Evolutionary conservation across 139 green algal genomes (phyloP).

Genomic region (Desmodesmus armatus): DNA sequence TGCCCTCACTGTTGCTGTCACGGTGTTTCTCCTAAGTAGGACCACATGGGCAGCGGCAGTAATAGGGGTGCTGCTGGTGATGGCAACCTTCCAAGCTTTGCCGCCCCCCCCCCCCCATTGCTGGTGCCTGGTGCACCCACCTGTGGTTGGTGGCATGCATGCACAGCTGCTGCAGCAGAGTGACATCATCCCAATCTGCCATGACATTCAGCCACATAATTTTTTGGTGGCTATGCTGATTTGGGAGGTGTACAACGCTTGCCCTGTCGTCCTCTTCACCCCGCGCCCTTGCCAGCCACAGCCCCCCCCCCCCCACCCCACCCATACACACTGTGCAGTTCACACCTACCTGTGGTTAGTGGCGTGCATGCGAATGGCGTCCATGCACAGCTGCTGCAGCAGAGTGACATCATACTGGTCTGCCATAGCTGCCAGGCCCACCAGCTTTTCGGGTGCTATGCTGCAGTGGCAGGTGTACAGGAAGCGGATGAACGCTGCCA

Average conservation of each 20-base stretch:
- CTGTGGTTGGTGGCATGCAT: not conserved
- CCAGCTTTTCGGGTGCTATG: conserved; percentile 25
- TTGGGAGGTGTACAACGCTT: no score
- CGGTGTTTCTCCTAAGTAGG: no score
- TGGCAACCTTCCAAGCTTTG: no score
- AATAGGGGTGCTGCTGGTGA: no score
- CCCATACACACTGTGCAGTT: no score
- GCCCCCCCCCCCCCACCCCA: no score
- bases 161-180: conserved; percentile 10
- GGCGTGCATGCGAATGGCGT: not conserved
- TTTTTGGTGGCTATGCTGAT: not conserved
- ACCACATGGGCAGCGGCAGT: no score
- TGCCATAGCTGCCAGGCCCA: conserved; percentile 15
- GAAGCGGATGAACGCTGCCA: conserved; percentile 23
- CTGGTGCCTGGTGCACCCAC: no score
- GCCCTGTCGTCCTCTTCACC: no score
- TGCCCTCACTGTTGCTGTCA: no score
- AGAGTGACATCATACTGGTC: conserved; percentile 31
- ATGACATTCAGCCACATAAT: not conserved
- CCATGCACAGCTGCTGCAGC: conserved; percentile 29
- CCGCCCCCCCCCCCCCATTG: no score
- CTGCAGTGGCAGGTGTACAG: conserved; percentile 28
- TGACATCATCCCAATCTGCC: conserved; percentile 1
- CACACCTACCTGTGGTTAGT: conserved; percentile 12
- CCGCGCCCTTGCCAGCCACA: no score